These are phyloP conservation scores for Silene uniflora DNA, from an alignment of 148 eudicot species.

Conservation along the genomic window DNA sequence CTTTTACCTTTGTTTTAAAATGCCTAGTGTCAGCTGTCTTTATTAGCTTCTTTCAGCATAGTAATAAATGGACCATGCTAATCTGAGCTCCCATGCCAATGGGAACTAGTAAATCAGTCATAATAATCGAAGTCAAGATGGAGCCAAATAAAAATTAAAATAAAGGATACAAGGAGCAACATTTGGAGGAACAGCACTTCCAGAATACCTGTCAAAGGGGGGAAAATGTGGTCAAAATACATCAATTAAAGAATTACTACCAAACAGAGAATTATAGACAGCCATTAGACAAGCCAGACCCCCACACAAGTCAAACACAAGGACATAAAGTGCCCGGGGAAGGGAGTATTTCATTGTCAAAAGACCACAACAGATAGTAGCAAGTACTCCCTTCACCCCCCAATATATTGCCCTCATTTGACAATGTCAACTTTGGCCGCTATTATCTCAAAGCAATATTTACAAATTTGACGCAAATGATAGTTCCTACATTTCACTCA, in stretches of 20 bases:
- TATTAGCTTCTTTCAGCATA: background rate
- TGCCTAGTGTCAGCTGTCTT: background rate
- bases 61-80: background rate
- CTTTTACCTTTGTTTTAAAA: too few relatives aligned
- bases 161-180: conserved; percentile 90
- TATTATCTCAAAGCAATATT: too few relatives aligned
- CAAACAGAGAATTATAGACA: background rate
- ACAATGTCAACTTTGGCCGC: too few relatives aligned
- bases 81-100: background rate
- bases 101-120: background rate
- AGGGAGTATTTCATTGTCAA: background rate
- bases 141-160: background rate
- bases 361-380: background rate
- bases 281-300: background rate
- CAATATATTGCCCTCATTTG: too few relatives aligned
- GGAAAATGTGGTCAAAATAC: background rate
- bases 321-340: background rate
- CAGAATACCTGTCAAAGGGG: conserved; percentile 58
- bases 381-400: background rate
- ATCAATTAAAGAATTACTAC: conserved; percentile 15
- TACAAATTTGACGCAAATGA: too few relatives aligned
- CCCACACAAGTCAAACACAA: background rate
- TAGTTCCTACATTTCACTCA: too few relatives aligned
- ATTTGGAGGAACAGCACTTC: conserved; percentile 73
- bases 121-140: background rate